Evolutionary conservation across 305 asterid genomes (phyloP).

Genomic region (Withania somnifera): DNA sequence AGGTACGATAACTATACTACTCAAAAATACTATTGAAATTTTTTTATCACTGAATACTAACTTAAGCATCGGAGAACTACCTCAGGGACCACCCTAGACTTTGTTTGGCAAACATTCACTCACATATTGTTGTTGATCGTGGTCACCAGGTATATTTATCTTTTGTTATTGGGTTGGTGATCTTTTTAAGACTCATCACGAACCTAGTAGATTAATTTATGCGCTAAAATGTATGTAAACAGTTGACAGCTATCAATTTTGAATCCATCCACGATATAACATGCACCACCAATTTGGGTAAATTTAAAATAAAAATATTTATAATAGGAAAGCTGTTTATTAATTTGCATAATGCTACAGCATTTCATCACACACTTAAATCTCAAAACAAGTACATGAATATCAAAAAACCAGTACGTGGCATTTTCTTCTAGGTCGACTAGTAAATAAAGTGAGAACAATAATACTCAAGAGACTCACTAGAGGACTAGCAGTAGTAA

Average conservation of each 20-base stretch:
- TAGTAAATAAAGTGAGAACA: background rate
- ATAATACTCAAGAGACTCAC: background rate
- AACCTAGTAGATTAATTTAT: background rate
- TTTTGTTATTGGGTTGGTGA: no score
- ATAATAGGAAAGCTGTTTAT: background rate
- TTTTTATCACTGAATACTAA: no score
- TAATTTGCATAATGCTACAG: background rate
- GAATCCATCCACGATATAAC: background rate
- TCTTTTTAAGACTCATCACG: no score
- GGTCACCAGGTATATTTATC: no score
- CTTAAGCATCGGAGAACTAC: no score
- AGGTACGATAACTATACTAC: no score
- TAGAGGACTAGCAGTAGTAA: background rate
- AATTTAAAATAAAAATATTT: background rate
- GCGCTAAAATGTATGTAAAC: background rate
- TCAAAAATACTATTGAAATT: no score
- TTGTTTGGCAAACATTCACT: no score
- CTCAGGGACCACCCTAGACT: no score
- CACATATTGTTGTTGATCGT: no score
- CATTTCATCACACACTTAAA: background rate
- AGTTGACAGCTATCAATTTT: background rate
- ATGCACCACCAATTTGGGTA: background rate
- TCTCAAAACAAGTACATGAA: background rate
- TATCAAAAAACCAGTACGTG: background rate
- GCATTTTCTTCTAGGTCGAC: background rate